Conservation (phyloP, 176 grass and related monocot genomes). For the Triticum dicoccoides region DNA sequence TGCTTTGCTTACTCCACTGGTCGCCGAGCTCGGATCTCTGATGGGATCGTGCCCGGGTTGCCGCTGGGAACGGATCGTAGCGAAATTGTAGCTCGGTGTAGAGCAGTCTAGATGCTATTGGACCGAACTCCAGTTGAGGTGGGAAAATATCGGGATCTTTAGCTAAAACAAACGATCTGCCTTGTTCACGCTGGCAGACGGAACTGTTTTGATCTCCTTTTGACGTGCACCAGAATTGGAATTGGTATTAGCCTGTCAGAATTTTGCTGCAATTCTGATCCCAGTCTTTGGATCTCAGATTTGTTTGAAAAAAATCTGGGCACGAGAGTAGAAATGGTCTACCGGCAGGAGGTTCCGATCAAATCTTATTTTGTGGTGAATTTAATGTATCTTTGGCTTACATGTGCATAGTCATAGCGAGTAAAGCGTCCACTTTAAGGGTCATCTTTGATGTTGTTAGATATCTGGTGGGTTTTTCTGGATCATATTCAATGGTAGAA, state of each 20-base stretch:
- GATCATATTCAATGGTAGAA: neutral
- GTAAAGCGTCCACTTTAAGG: neutral
- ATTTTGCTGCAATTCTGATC: neutral
- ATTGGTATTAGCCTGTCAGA: neutral
- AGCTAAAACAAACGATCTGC: neutral
- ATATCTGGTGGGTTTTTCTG: neutral
- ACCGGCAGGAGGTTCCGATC: neutral
- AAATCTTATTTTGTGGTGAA: neutral
- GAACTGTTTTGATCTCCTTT: neutral
- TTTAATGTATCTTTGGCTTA: neutral
- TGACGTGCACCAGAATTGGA: neutral
- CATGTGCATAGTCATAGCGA: neutral
- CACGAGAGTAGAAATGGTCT: neutral
- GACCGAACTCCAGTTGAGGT: neutral
- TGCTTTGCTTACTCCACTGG: neutral
- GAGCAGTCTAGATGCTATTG: neutral
- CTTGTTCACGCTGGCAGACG: neutral
- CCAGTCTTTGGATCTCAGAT: constrained; percentile 11
- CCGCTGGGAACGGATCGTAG: neutral
- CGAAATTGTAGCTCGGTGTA: neutral
- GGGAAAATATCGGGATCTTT: neutral
- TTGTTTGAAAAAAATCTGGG: neutral
- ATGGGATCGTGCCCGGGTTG: neutral
- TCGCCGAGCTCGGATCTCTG: neutral
- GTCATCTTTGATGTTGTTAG: neutral